Evolutionary conservation across 208 protist species (phyloP).

Genomic region (Crithidia expoeki): DNA sequence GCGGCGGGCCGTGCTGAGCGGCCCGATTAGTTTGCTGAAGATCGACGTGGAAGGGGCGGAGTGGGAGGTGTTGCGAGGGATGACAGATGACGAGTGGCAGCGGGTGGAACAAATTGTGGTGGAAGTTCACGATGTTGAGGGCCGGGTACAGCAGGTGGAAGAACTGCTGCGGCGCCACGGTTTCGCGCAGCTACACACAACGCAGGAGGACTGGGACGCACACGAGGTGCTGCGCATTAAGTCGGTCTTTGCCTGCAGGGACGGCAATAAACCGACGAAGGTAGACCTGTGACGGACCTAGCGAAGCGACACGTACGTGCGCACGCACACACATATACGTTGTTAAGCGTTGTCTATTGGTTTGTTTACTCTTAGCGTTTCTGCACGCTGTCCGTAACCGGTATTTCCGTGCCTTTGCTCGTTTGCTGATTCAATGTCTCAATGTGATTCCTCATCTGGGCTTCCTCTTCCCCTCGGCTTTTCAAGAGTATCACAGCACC

Average conservation of each 20-base stretch:
- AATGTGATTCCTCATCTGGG: too few species aligned
- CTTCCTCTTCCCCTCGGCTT: too few species aligned
- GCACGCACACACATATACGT: too few species aligned
- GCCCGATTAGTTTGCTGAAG: constrained; percentile 49
- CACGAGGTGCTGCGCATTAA: constrained; percentile 35
- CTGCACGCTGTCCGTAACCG: too few species aligned
- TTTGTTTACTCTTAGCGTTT: too few species aligned
- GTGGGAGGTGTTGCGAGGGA: constrained; percentile 42
- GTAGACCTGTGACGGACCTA: neutral
- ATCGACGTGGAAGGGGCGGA: constrained; percentile 54
- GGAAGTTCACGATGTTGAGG: constrained; percentile 51
- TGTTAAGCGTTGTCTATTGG: too few species aligned
- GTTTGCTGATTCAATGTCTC: too few species aligned
- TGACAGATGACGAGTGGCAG: constrained; percentile 31
- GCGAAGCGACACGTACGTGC: too few species aligned
- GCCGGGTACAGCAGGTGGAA: constrained; percentile 22
- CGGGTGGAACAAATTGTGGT: constrained; percentile 47
- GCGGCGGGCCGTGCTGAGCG: constrained; percentile 3
- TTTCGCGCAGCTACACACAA: constrained; percentile 27
- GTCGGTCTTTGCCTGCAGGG: constrained; percentile 29
- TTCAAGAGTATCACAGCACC: too few species aligned
- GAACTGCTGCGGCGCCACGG: constrained; percentile 30
- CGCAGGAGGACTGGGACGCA: constrained; percentile 34
- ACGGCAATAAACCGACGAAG: neutral
- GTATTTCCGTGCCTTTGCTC: too few species aligned